Conservation (phyloP, 352 stramenopile genomes). For the Pythium oligandrum region DNA sequence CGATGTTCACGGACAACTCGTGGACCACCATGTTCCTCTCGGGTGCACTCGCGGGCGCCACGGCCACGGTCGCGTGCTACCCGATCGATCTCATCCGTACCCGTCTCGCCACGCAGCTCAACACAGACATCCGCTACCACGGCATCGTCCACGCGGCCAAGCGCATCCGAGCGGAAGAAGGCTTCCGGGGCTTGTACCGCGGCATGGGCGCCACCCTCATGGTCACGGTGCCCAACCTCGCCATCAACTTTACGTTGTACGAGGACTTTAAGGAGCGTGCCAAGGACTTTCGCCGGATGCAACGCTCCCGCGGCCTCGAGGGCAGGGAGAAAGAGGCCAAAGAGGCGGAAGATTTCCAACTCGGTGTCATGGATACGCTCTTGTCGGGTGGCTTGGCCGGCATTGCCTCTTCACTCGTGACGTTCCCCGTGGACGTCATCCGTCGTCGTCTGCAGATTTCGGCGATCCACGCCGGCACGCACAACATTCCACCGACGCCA, state of each 20-base stretch:
- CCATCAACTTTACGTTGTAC: slow-evolving; percentile 96
- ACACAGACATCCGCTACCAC: slow-evolving; percentile 81
- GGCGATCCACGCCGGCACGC: slow-evolving; percentile 61
- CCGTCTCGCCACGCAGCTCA: slow-evolving; percentile 91
- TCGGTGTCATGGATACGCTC: slow-evolving; percentile 84
- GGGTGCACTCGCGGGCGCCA: slow-evolving; percentile 61
- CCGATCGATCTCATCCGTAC: slow-evolving; percentile 95
- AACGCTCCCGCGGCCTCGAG: slow-evolving; percentile 27
- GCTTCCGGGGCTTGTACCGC: slow-evolving; percentile 90
- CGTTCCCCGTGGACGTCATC: slow-evolving; percentile 95
- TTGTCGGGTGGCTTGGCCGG: slow-evolving; percentile 88
- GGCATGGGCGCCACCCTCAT: slow-evolving; percentile 91
- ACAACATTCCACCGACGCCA: slow-evolving; percentile 68
- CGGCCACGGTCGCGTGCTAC: slow-evolving; percentile 91
- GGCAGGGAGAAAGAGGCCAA: slow-evolving; percentile 16
- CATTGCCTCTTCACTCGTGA: slow-evolving; percentile 90
- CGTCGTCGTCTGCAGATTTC: slow-evolving; percentile 94
- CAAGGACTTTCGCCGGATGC: slow-evolving; percentile 61
- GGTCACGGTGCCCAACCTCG: slow-evolving; percentile 95
- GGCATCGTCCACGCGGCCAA: slow-evolving; percentile 92
- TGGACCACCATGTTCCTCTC: slow-evolving; percentile 77
- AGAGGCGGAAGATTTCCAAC: slow-evolving; percentile 14
- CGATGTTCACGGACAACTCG: slow-evolving; percentile 62
- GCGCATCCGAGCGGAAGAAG: slow-evolving; percentile 89
- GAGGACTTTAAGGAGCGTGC: slow-evolving; percentile 91